These are phyloP conservation scores for Ampelocalamus luodianensis DNA, from an alignment of 176 grass and related monocot genomes.

Conservation along the genomic window DNA sequence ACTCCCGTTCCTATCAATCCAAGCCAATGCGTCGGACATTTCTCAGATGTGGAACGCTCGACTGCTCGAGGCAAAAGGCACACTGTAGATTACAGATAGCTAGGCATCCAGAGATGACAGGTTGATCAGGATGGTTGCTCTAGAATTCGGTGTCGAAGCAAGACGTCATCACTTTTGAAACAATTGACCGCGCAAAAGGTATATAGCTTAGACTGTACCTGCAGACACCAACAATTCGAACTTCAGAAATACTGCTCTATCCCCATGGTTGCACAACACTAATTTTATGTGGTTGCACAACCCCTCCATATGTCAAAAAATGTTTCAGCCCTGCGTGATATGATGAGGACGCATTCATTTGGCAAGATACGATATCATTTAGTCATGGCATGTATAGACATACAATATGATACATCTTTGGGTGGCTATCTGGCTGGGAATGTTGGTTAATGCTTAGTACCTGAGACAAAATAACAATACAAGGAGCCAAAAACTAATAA, in stretches of 20 bases:
- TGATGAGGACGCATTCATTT: background rate
- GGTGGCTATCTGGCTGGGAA: conserved; percentile 1
- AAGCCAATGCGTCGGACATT: background rate
- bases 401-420: background rate
- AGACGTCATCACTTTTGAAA: conserved; percentile 83
- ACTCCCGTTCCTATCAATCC: background rate
- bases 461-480: background rate
- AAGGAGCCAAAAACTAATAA: background rate
- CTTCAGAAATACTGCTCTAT: conserved; percentile 18
- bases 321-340: background rate
- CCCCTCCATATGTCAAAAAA: background rate
- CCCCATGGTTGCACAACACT: background rate
- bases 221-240: conserved; percentile 45
- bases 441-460: background rate
- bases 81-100: conserved; percentile 13
- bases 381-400: background rate
- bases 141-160: conserved; percentile 98
- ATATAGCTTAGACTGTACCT: conserved; percentile 99
- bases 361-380: background rate
- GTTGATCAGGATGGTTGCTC: conserved; percentile 39
- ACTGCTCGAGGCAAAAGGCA: background rate
- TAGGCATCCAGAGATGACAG: background rate
- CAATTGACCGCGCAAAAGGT: conserved; percentile 92
- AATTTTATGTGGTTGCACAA: background rate
- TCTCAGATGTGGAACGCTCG: background rate